Evolutionary conservation across 345 rosid species (phyloP), one percentile per base, ranked within the genome.

Genomic region (Pugionium cornutum): DNA sequence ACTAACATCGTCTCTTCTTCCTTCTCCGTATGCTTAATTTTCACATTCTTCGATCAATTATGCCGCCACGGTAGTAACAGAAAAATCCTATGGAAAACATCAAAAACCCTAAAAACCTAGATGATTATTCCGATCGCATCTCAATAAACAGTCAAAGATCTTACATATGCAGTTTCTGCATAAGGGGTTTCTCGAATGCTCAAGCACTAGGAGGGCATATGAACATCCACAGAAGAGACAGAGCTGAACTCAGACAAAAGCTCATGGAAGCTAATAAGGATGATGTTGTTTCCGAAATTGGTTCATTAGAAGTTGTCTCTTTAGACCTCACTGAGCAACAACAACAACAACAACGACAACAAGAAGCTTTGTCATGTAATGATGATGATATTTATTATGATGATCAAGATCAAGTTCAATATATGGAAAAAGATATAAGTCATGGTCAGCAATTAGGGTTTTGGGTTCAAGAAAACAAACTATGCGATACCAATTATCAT

Each of bases 151-250:
- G 25, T 59, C 71, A 51, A 42, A 85, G 89, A 75, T 80, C 87
- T 51, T 89, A 89, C 44, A 83, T 82, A 57, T 91, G 98, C 72
- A 77, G 76, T 59, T 91, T 86, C 64, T 91, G 98, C 77, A 84
- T 83, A 81, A 84, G 95, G 75, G 96, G 98, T 8, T 91, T 91
- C 78, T 80, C 95, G 27, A 91, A 80, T 72, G 96, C 98, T 35
- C 98, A 89, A 68, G 98, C 96, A 55, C 77, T 91, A 6, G 98
- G 98, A 1, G 96, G 96, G 4, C 98, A 91, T 79, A 89, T 91
- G 98, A 91, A 92, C 67, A 87, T 92, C 57, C 96, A 92, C 69
- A 81, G 98, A 57, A 81, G 80, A 79, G 86, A 89, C 79, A 89
- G 85, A 71, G 89, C 84, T 60, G 84, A 79, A 69, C 82, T 85